Evolutionary conservation across 2,329 filamentous ascomycete species (phyloP).

Genomic region (Aspergillus phoenicis): DNA sequence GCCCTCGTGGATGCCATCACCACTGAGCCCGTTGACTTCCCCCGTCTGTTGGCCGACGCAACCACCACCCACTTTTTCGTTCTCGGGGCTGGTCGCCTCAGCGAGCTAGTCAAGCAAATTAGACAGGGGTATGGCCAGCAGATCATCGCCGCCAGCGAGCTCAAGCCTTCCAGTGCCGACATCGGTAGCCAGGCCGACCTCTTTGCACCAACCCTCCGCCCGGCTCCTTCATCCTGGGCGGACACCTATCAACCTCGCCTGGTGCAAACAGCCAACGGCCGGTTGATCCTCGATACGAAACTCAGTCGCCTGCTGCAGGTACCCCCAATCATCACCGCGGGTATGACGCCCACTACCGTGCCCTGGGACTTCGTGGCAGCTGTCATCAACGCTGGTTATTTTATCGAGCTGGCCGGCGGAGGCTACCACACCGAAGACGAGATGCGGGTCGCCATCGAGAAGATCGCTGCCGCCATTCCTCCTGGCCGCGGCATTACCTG

Average conservation of each 20-base stretch:
- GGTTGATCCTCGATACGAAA: neutral
- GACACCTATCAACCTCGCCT: neutral
- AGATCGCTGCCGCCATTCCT: neutral
- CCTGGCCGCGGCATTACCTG: neutral
- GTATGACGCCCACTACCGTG: neutral
- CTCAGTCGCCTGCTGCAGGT: neutral
- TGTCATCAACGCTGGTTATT: neutral
- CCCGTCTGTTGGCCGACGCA: neutral
- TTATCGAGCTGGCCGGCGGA: neutral
- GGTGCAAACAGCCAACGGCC: neutral
- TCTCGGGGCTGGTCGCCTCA: neutral
- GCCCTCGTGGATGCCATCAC: neutral
- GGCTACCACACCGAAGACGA: slow-evolving; percentile 1
- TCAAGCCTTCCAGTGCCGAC: neutral
- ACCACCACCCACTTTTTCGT: neutral
- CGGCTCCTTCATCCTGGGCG: neutral
- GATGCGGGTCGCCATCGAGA: neutral
- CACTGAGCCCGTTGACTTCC: neutral
- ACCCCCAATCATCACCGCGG: neutral
- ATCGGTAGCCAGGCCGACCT: neutral
- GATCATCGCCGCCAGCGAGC: neutral
- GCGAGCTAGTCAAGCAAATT: neutral
- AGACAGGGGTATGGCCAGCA: neutral
- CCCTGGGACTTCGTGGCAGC: neutral
- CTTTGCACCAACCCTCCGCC: neutral